These are phyloP conservation scores for Claviceps digitariae DNA, from an alignment of 2,329 filamentous ascomycete species.

Conservation along the genomic window DNA sequence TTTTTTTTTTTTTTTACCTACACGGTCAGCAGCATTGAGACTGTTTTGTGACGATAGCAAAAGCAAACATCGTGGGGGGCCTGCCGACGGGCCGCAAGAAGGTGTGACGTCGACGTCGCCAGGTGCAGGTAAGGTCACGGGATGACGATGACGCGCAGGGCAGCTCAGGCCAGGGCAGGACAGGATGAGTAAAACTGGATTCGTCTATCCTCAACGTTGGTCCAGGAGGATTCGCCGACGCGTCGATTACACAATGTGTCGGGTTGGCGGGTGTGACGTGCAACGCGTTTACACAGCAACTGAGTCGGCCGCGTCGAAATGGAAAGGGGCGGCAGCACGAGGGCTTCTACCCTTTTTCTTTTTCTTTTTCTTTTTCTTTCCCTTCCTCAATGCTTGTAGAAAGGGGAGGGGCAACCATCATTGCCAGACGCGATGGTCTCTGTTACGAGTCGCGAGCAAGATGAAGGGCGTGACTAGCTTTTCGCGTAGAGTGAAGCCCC, in stretches of 20 bases:
- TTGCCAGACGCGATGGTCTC: not conserved
- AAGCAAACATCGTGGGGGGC: not conserved
- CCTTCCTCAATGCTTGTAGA: not conserved
- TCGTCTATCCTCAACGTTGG: not conserved
- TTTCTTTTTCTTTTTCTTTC: not conserved
- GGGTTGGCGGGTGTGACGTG: not conserved
- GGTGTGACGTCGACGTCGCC: not conserved
- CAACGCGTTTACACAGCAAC: not conserved
- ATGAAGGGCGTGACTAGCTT: not conserved
- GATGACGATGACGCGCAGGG: not conserved
- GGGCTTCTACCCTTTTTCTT: not conserved
- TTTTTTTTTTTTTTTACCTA: not conserved
- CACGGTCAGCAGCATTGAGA: not conserved
- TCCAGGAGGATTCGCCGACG: not conserved
- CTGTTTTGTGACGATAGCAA: not conserved
- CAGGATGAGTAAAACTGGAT: not conserved
- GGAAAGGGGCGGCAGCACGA: not conserved
- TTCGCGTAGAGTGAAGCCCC: not conserved
- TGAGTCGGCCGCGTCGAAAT: not conserved
- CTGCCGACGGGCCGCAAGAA: not conserved
- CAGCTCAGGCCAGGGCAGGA: not conserved
- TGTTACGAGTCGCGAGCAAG: not conserved
- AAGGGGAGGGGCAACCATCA: no score
- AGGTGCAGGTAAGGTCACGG: not conserved
- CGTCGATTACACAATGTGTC: not conserved